Evolutionary conservation across 1,284 basidiomycete species (phyloP), one percentile per base, ranked within the genome.

Genomic region (Apiotrichum mycotoxinovorans): DNA sequence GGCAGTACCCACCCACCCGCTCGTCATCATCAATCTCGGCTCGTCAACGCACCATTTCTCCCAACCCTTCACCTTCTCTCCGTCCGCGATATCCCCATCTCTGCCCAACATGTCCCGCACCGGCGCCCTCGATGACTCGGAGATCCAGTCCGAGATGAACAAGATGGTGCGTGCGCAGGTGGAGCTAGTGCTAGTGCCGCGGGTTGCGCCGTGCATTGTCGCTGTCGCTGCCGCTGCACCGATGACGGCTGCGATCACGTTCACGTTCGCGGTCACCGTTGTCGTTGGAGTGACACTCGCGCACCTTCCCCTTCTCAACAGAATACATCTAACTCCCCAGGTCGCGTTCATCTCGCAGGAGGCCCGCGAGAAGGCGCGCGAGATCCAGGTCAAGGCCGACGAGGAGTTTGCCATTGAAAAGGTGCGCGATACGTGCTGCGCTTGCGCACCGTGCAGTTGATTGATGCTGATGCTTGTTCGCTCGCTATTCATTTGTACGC

Each of bases 391-490:
- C 62, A 97, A 97, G 77, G 93, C 94, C 0, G 92, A 97, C 64
- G 92, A 96, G 78, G 93, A 97, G 79, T 97, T 96, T 74, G 87
- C 92, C 22, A 96, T 96, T 65, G 93, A 97, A 78, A 97, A 97
- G 84, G 92, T 90, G 41, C 30, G 69, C 62, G 23, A 4, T 18
- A 17, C 20, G 20, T n/a, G 8, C 4, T 5, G 22, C 10, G 4
- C 3, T n/a, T 20, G 1, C 5, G 4, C 11, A 17, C 11, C 4
- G 43, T 18, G 26, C 12, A 7, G 30, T 30, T 17, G 18, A 20
- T 45, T 26, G 43, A 27, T 9, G 25, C 43, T 45, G 26, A 15
- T 22, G 18, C 43, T 23, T 23, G 17, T 26, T 2, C 22, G n/a
- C 15, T 5, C 42, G n/a, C 25, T 15, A 17, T 25, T 27, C 26